Base-by-base conservation (phyloP, 2,329 filamentous ascomycete genomes). In the Furcasterigmium sp. region DNA sequence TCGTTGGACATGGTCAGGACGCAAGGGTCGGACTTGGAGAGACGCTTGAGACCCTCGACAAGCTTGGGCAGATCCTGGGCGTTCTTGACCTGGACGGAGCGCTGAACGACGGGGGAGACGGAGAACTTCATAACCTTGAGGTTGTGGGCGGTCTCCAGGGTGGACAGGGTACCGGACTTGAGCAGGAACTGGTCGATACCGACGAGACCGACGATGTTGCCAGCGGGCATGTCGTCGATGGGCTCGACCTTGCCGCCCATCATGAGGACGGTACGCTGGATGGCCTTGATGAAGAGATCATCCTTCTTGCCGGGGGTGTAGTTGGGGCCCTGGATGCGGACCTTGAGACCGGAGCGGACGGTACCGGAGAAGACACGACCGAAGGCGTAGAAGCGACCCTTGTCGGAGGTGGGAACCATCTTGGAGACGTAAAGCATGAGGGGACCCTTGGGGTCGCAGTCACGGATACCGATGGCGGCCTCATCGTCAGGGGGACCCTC, bases 111-210 rank as follows among this genome's bases (percentile, higher is more conserved):
- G 62, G 93, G 93, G 49, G 93, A 97, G 69, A 98, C 93, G 65
- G 93, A 98, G 87, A 98, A 98, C 82, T 96, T 97, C 93, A 98
- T 98, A 76, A 98, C 93, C 86, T 97, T 97, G 64, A 98, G 78
- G 85, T 98, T 98, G 86, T 98, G 93, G 68, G 93, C 91, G 55
- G 89, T 94, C 58, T 98, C 93, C 67, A 80, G 84, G 68, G 91
- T 97, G 74, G 91, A 95, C 62, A 98, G 87, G 64, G 93, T 98
- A 86, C 93, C 93, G 69, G 93, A 97, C 86, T 98, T 98, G 80
- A 98, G 90, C 80, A 98, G 80, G 88, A 97, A 98, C 84, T 98
- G 93, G 71, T 98, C 93, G 61, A 98, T 89, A 85, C 93, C 93
- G 67, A 98, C 93, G 63, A 98, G 82, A 82, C 93, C 93, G 63